phyloP scores from a whole-genome alignment of 2,329 filamentous ascomycete species.

The Phaeosphaeria sp. region DNA sequence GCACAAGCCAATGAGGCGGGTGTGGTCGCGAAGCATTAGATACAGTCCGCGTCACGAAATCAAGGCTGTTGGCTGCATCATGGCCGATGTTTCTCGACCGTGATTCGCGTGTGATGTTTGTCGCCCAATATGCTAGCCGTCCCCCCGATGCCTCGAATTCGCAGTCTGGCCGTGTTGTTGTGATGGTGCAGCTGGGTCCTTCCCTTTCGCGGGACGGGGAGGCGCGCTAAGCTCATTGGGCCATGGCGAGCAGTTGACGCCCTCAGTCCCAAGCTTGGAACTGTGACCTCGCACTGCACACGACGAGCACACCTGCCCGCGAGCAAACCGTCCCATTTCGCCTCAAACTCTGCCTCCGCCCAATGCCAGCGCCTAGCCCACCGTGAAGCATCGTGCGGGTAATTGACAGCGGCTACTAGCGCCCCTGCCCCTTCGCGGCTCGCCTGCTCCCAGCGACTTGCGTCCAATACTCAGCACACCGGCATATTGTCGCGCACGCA shows the following conservation, averaged over 20 bases:
- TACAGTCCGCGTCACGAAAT: background rate
- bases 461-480: conserved; percentile 35
- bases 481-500: conserved; percentile 55
- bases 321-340: conserved; percentile 19
- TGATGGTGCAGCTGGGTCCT: conserved; percentile 13
- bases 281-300: conserved; percentile 18
- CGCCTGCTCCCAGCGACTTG: conserved; percentile 18
- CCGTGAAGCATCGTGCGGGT: conserved; percentile 34
- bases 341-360: conserved; percentile 17
- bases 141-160: no score
- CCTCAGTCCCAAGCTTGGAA: conserved; percentile 16
- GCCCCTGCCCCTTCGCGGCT: conserved; percentile 35
- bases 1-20: conserved; percentile 88
- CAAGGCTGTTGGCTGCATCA: background rate
- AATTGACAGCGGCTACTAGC: conserved; percentile 35
- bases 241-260: conserved; percentile 19
- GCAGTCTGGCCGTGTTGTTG: conserved; percentile 3
- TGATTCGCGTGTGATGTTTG: no score
- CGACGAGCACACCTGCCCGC: conserved; percentile 11
- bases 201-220: conserved; percentile 9
- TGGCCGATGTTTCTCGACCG: no score
- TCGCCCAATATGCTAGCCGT: no score
- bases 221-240: conserved; percentile 29
- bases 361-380: conserved; percentile 35
- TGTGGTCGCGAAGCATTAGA: conserved; percentile 70